phyloP scores from a whole-genome alignment of 2,329 filamentous ascomycete species.

The Calonectria pseudoreteaudii region DNA sequence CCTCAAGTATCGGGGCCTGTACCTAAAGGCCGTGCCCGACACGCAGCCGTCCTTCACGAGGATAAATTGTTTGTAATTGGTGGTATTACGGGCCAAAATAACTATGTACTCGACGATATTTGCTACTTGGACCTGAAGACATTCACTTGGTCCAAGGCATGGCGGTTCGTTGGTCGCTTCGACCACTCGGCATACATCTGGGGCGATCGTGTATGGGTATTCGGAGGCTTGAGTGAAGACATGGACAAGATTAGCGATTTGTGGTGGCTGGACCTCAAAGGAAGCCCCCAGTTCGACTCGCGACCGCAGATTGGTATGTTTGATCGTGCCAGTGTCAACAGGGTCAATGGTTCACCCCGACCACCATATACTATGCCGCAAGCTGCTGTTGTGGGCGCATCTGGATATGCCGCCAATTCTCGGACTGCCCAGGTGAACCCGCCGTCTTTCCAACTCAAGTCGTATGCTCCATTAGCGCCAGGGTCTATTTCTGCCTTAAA shows the following conservation, averaged over 20 bases:
- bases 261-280: conserved; percentile 97
- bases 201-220: conserved; percentile 93
- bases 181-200: conserved; percentile 97
- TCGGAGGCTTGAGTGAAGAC: conserved; percentile 92
- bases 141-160: conserved; percentile 95
- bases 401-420: conserved; percentile 76
- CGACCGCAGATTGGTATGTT: conserved; percentile 68
- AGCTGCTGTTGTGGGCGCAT: conserved; percentile 65
- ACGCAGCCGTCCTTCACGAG: conserved; percentile 94
- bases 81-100: conserved; percentile 94
- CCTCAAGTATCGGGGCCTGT: conserved; percentile 86
- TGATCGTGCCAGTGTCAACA: conserved; percentile 59
- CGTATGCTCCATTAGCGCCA: conserved; percentile 86
- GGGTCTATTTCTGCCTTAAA: conserved; percentile 91
- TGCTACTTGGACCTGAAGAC: conserved; percentile 98
- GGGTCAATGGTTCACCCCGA: conserved; percentile 63
- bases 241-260: conserved; percentile 98
- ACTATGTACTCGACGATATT: conserved; percentile 92
- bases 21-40: conserved; percentile 89
- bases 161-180: conserved; percentile 94
- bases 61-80: conserved; percentile 97
- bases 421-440: conserved; percentile 75
- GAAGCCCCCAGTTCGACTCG: conserved; percentile 85
- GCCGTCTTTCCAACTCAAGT: conserved; percentile 73
- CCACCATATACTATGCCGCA: conserved; percentile 63